These are phyloP conservation scores for Cornus florida DNA, from an alignment of 148 eudicot genomes.

Conservation along the genomic window DNA sequence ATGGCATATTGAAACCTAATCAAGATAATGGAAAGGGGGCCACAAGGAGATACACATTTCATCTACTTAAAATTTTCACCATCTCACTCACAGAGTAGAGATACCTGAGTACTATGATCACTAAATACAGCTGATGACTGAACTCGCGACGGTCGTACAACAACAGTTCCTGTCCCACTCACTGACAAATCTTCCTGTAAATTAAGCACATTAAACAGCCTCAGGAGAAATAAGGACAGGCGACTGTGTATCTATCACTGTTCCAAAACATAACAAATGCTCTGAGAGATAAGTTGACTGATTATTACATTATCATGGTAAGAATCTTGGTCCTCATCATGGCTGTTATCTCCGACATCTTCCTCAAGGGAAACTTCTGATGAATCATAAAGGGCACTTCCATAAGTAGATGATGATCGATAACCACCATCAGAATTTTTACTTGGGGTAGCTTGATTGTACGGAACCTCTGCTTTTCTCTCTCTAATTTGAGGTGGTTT, in stretches of 20 bases:
- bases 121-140: slow-evolving; percentile 52
- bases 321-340: slow-evolving; percentile 43
- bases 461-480: slow-evolving; percentile 58
- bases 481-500: slow-evolving; percentile 83
- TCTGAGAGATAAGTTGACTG: slow-evolving; percentile 11
- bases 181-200: slow-evolving; percentile 70
- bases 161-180: slow-evolving; percentile 81
- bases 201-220: slow-evolving; percentile 5
- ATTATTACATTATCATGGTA: slow-evolving; percentile 49
- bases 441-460: slow-evolving; percentile 43
- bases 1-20: slow-evolving; percentile 17
- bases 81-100: slow-evolving; percentile 14
- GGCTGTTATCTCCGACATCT: slow-evolving; percentile 47
- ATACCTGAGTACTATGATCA: slow-evolving; percentile 63
- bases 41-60: neutral
- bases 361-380: slow-evolving; percentile 58
- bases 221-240: neutral
- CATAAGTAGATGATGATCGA: slow-evolving; percentile 56
- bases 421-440: slow-evolving; percentile 48
- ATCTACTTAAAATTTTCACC: slow-evolving; percentile 5
- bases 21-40: slow-evolving; percentile 12
- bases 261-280: neutral
- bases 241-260: neutral
- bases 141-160: slow-evolving; percentile 64
- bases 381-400: slow-evolving; percentile 51